These are phyloP conservation scores for Berkeleyomyces basicola DNA, from an alignment of 2,329 filamentous ascomycete genomes.

Conservation along the genomic window DNA sequence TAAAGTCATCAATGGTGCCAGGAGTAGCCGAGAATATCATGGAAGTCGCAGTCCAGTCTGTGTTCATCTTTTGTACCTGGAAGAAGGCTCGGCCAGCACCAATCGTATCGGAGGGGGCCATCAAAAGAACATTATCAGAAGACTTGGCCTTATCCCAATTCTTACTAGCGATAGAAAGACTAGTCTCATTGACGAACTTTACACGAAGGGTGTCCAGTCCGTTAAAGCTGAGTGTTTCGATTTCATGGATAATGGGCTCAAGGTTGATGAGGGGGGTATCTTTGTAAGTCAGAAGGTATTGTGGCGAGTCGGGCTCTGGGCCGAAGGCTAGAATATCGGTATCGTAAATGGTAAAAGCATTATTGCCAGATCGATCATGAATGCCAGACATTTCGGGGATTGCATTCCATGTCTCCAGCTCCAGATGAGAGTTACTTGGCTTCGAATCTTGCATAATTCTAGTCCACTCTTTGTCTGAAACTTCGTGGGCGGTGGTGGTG, in stretches of 20 bases:
- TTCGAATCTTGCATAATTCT: neutral
- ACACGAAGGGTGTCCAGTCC: neutral
- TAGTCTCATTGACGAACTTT: neutral
- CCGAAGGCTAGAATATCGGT: neutral
- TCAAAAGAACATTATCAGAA: neutral
- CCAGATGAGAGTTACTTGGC: neutral
- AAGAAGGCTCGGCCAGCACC: neutral
- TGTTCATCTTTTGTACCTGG: neutral
- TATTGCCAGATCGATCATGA: neutral
- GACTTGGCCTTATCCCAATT: neutral
- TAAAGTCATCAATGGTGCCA: neutral
- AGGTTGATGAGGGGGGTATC: neutral
- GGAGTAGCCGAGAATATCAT: neutral
- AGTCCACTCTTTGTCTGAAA: conserved; percentile 1
- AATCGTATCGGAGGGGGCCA: neutral
- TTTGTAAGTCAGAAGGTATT: neutral
- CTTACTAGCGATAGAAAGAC: neutral
- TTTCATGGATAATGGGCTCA: neutral
- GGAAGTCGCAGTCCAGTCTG: neutral
- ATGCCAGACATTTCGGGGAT: neutral
- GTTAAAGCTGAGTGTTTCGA: neutral
- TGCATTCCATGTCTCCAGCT: neutral
- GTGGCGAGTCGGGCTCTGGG: neutral
- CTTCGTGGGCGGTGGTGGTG: neutral
- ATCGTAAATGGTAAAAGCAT: neutral